Base-by-base conservation (phyloP, 2,329 filamentous ascomycete species). In the Lecanicillium sp. region DNA sequence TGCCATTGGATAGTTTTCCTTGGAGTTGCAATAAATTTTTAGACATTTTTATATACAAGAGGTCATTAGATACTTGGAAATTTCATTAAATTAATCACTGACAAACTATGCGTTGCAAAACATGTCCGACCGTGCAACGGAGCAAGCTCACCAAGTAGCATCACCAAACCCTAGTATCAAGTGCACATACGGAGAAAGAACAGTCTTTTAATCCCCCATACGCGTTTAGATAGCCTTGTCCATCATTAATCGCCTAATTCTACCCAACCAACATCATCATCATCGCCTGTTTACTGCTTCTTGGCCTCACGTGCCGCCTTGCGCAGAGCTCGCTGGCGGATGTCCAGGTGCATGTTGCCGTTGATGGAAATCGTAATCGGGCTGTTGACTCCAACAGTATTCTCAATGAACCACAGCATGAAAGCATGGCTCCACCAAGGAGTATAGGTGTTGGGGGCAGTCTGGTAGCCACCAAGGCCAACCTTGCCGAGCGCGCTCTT, bases 351-450 rank as follows among this genome's bases (percentile, higher is more conserved):
- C 80, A 94, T 89, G 48, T 65, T 68, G 47, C 69, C 62, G 58
- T 77, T 78, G 52, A 67, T 60, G 49, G 56, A 60, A 29, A 77
- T 64, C 9, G 61, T 65, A 16, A 72, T 33, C 12, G 57, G 55
- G 51, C 64, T 67, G 36, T 67, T 71, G 16, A 66, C 62, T 5
- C 75, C 75, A 22, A 72, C 53, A 1, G 73, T 68, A 47, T 64
- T 77, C 58, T 78, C 75, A 27, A 95, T 68, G 41, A 78, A 76
- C 83, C 85, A 95, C 47, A 90, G 81, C 79, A 95, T 84, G 38
- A 94, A 57, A 0, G 82, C 86, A 62, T 98, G 92, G 48, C 76
- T 84, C 89, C 89, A 96, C 68, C 83, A 95, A 1, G 92, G 94
- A 3, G 88, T 94, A 53, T 86, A 90, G 27, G 85, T 94, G 62